Evolutionary conservation across 2,329 filamentous ascomycete genomes (phyloP), one percentile per base, ranked within the genome.

Genomic region (Calonectria pteridis): DNA sequence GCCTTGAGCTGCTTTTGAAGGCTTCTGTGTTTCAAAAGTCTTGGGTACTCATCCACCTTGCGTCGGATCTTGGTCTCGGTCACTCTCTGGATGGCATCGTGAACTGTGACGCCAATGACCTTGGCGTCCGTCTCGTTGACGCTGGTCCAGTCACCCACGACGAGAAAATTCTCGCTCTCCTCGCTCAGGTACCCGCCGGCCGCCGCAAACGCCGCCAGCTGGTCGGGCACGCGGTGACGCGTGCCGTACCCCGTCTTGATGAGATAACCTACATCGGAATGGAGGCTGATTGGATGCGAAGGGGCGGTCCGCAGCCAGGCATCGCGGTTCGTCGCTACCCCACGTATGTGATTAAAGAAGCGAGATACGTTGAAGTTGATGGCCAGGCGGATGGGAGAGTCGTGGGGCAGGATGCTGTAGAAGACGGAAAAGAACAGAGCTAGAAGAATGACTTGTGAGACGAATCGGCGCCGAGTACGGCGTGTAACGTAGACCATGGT

Each of bases 241-340:
- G 89, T 90, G 68, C 89, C 89, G 78, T 89, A 91, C 35, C 89
- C 89, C 6, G 89, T 90, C 82, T 91, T 91, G 76, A 91, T 82
- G 64, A 91, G 85, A 75, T 89, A 84, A 37, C 86, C 88, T 10
- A 90, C 85, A 69, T 91, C 89, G 46, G 82, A 82, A 66, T 82
- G 81, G 43, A 87, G 81, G 69, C 89, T 84, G 69, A 90, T 81
- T 4, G 86, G 84, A 69, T 86, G 85, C n/a, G 74, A 75, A n/a
- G 84, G 83, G 65, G 82, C 76, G 76, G 69, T 73, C 72, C 81
- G 75, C 23, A 89, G 81, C 84, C 87, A 88, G 35, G 84, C 84
- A 70, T 88, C 87, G 77, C 80, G 80, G 35, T 82, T 77, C 18
- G 79, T 76, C 43, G 78, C 71, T 10, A 80, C 75, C 29, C 76